These are phyloP conservation scores for Betula pendula DNA, from an alignment of 306 rosid genomes.

Conservation along the genomic window DNA sequence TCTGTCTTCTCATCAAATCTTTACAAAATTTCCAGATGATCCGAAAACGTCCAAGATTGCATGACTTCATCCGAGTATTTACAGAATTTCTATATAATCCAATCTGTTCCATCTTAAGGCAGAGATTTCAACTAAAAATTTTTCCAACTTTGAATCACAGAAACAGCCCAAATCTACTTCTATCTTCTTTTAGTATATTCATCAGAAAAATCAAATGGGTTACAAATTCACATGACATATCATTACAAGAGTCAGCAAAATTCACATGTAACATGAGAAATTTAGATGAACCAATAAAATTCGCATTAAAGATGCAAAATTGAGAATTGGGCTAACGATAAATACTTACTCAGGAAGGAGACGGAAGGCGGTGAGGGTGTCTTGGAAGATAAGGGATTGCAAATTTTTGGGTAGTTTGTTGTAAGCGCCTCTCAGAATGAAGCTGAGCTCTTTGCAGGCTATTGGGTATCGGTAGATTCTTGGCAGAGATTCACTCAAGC, in stretches of 20 bases:
- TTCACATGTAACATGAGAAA: not conserved
- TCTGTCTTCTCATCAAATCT: not conserved
- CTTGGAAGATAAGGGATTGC: slow-evolving; percentile 64
- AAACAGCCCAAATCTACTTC: slow-evolving; percentile 6
- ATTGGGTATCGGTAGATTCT: slow-evolving; percentile 55
- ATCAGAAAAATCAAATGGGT: not conserved
- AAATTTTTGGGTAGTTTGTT: slow-evolving; percentile 59
- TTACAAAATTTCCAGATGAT: not conserved
- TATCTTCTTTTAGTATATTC: not conserved
- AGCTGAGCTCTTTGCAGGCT: slow-evolving; percentile 72
- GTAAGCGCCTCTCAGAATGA: slow-evolving; percentile 57
- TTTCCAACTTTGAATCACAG: not conserved
- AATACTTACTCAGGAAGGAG: slow-evolving; percentile 67
- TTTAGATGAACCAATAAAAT: not conserved
- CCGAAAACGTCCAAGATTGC: not conserved
- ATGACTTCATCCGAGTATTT: not conserved
- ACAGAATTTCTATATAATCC: not conserved
- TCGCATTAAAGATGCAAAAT: not conserved
- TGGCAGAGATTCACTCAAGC: slow-evolving; percentile 40
- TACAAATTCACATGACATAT: not conserved
- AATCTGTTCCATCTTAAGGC: not conserved
- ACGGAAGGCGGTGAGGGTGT: slow-evolving; percentile 75
- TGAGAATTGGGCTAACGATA: not conserved
- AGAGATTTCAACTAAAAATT: not conserved
- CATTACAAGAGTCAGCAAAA: not conserved